A percentile compares a stretch with the other conserved stretches of the same genome.
Evolutionary conservation across 2,329 filamentous ascomycete species (phyloP).

Genomic region (Monosporascus sp.): DNA sequence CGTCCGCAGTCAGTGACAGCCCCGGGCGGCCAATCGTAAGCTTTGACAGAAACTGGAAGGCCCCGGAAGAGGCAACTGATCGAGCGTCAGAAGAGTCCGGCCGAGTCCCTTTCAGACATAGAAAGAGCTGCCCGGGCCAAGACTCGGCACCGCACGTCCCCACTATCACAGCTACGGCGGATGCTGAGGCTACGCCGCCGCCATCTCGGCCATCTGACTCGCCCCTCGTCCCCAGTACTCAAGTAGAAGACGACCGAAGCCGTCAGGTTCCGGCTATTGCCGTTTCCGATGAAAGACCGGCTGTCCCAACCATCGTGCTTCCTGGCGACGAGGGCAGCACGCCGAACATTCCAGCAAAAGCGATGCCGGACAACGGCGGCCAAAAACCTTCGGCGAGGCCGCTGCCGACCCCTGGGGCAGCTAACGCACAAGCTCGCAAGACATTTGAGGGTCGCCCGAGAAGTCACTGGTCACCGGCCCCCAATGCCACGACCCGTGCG

Average conservation of each 20-base stretch:
- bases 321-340: slow-evolving; percentile 23
- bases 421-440: slow-evolving; percentile 25
- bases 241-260: slow-evolving; percentile 36
- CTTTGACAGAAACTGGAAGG: slow-evolving; percentile 82
- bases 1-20: slow-evolving; percentile 84
- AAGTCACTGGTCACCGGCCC: slow-evolving; percentile 56
- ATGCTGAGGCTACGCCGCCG: slow-evolving; percentile 32
- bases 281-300: slow-evolving; percentile 34
- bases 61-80: slow-evolving; percentile 66
- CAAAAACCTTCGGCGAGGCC: slow-evolving; percentile 34
- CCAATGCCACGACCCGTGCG: slow-evolving; percentile 40
- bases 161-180: slow-evolving; percentile 51
- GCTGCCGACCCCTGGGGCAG: slow-evolving; percentile 42
- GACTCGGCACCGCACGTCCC: slow-evolving; percentile 34
- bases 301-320: slow-evolving; percentile 36
- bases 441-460: slow-evolving; percentile 37
- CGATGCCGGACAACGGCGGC: slow-evolving; percentile 39
- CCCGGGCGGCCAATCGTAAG: slow-evolving; percentile 94
- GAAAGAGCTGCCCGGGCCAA: slow-evolving; percentile 23
- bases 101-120: slow-evolving; percentile 26
- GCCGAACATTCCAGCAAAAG: slow-evolving; percentile 33
- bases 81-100: slow-evolving; percentile 52
- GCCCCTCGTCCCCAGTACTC: slow-evolving; percentile 38
- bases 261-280: slow-evolving; percentile 48
- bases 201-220: slow-evolving; percentile 29